phyloP scores from a whole-genome alignment of 768 basidiomycete genomes.

The Xanthoconium stramineum region DNA sequence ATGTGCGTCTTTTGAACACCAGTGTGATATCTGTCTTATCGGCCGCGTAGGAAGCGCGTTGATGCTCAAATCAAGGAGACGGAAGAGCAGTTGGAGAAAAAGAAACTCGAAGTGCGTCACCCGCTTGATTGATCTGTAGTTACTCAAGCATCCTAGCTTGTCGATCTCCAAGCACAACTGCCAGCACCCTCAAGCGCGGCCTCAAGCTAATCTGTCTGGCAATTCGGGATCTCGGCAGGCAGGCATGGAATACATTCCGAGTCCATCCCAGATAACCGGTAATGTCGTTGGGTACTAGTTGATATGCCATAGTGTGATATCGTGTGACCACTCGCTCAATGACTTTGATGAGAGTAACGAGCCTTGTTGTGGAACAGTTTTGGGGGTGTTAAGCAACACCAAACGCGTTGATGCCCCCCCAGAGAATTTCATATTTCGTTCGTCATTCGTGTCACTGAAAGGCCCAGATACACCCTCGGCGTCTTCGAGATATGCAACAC shows the following conservation, averaged over 20 bases:
- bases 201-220: slow-evolving; percentile 7
- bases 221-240: background rate
- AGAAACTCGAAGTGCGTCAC: slow-evolving; percentile 68
- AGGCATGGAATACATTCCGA: background rate
- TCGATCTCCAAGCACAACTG: slow-evolving; percentile 61
- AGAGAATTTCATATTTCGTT: background rate
- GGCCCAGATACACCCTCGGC: background rate
- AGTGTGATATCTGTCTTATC: slow-evolving; percentile 5
- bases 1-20: slow-evolving; percentile 52
- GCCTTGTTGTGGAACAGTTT: background rate
- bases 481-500: background rate
- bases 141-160: slow-evolving; percentile 44
- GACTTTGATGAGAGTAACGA: background rate
- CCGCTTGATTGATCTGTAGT: background rate
- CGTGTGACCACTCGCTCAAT: background rate
- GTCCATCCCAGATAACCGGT: background rate
- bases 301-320: background rate
- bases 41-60: slow-evolving; percentile 60
- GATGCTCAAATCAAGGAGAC: slow-evolving; percentile 81
- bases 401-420: background rate
- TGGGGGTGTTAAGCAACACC: background rate
- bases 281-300: background rate
- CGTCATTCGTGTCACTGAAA: background rate
- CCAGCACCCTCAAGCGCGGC: slow-evolving; percentile 33
- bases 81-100: slow-evolving; percentile 72